Percentiles rank a stretch among this genome's conserved stretches.
Evolutionary conservation across 129 eudicot genomes (phyloP).

Genomic region (Gnaphalium uliginosum): DNA sequence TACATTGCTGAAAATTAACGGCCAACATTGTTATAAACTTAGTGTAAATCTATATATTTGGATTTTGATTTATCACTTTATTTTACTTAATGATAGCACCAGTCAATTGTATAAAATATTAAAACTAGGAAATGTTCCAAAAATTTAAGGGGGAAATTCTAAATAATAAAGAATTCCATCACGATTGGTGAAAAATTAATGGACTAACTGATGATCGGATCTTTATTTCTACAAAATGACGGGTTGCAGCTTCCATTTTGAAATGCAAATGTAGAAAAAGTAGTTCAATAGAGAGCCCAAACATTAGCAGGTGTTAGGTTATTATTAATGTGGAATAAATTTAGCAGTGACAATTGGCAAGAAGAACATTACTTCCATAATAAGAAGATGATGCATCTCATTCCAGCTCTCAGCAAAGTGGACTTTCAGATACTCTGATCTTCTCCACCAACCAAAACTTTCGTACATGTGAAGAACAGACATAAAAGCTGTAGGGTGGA

Average conservation of each 20-base stretch:
- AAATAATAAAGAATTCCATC: background rate
- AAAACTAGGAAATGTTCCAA: background rate
- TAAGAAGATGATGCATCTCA: slow-evolving; percentile 99
- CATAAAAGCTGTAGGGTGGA: slow-evolving; percentile 71
- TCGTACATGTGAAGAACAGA: slow-evolving; percentile 95
- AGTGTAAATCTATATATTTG: background rate
- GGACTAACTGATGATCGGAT: slow-evolving; percentile 3
- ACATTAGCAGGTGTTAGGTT: background rate
- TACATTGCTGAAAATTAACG: background rate
- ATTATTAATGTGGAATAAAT: background rate
- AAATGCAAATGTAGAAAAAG: background rate
- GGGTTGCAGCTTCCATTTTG: background rate
- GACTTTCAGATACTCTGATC: slow-evolving; percentile 93
- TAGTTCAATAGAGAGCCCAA: background rate
- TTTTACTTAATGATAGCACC: background rate
- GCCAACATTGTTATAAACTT: background rate
- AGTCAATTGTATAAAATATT: no score
- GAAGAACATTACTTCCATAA: slow-evolving; percentile 77
- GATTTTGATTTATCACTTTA: background rate
- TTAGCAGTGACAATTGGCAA: no score
- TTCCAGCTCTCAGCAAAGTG: slow-evolving; percentile 99
- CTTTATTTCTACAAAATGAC: background rate
- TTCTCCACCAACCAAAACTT: slow-evolving; percentile 99
- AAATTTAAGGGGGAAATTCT: background rate
- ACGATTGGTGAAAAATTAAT: background rate